Percentiles rank a stretch among this genome's conserved stretches.
Evolutionary conservation across 768 basidiomycete species (phyloP).

Genomic region (Asterophora parasitica): DNA sequence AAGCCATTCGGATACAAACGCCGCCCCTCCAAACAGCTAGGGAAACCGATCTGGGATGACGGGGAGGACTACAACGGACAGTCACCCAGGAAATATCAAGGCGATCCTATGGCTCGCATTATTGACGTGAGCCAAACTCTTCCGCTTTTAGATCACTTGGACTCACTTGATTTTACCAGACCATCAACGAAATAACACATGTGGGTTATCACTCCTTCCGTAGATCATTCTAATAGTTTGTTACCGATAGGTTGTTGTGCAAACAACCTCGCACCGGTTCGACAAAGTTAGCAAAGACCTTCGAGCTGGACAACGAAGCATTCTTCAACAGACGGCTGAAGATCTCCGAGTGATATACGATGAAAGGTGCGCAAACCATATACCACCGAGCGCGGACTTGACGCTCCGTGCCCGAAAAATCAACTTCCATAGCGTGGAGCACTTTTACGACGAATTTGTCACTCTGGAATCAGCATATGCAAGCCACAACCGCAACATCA

Average conservation of each 20-base stretch:
- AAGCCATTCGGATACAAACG: not conserved
- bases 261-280: slow-evolving; percentile 44
- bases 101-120: slow-evolving; percentile 24
- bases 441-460: slow-evolving; percentile 47
- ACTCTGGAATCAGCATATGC: slow-evolving; percentile 53
- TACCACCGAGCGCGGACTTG: not conserved
- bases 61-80: not conserved
- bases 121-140: slow-evolving; percentile 31
- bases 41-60: not conserved
- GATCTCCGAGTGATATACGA: slow-evolving; percentile 40
- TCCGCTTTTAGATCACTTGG: not conserved
- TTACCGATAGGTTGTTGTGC: slow-evolving; percentile 38
- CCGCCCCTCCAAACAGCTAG: not conserved
- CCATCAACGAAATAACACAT: slow-evolving; percentile 46
- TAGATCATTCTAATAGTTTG: not conserved
- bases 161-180: slow-evolving; percentile 24
- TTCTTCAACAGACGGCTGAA: slow-evolving; percentile 41
- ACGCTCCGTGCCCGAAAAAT: not conserved
- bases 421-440: slow-evolving; percentile 32
- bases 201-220: slow-evolving; percentile 20
- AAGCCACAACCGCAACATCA: slow-evolving; percentile 34
- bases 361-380: slow-evolving; percentile 32
- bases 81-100: not conserved
- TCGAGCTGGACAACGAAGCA: slow-evolving; percentile 36
- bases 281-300: slow-evolving; percentile 43